phyloP scores from a whole-genome alignment of 345 rosid species.

The Adansonia digitata region DNA sequence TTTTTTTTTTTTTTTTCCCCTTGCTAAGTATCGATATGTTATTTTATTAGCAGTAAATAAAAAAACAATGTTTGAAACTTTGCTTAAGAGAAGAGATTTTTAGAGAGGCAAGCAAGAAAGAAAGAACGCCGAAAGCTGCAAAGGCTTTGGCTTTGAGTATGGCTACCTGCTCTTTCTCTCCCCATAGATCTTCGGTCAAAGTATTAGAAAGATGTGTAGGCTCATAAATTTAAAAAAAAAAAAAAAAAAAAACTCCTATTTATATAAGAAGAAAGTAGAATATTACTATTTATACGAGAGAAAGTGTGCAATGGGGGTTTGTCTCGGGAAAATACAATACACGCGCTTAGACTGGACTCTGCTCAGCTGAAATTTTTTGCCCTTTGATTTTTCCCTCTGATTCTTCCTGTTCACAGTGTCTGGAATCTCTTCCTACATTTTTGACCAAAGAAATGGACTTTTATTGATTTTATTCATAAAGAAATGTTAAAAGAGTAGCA shows the following conservation, averaged over 20 bases:
- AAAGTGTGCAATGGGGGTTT: background rate
- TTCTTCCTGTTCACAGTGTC: background rate
- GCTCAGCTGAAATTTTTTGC: background rate
- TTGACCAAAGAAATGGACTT: slow-evolving; percentile 7
- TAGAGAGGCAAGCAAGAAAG: background rate
- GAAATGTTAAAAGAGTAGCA: too few species aligned
- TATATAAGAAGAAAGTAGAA: background rate
- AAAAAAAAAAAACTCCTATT: background rate
- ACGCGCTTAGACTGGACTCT: slow-evolving; percentile 5
- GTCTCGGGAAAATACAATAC: slow-evolving; percentile 25
- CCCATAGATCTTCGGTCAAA: slow-evolving; percentile 23
- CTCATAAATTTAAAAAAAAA: background rate
- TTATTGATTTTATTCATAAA: background rate
- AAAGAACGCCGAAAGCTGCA: slow-evolving; percentile 45
- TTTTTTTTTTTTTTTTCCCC: background rate
- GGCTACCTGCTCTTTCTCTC: background rate
- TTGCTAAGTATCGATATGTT: slow-evolving; percentile 9
- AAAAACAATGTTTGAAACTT: slow-evolving; percentile 1
- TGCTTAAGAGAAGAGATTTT: background rate
- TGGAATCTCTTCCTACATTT: slow-evolving; percentile 8
- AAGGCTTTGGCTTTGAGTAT: slow-evolving; percentile 18
- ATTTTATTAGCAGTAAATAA: background rate
- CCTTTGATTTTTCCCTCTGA: background rate
- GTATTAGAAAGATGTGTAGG: background rate
- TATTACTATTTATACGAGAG: background rate